A percentile compares a stretch with the other conserved stretches of the same genome.
These are phyloP conservation scores for Botrytis paeoniae DNA, from an alignment of 2,329 filamentous ascomycete species.

Conservation along the genomic window DNA sequence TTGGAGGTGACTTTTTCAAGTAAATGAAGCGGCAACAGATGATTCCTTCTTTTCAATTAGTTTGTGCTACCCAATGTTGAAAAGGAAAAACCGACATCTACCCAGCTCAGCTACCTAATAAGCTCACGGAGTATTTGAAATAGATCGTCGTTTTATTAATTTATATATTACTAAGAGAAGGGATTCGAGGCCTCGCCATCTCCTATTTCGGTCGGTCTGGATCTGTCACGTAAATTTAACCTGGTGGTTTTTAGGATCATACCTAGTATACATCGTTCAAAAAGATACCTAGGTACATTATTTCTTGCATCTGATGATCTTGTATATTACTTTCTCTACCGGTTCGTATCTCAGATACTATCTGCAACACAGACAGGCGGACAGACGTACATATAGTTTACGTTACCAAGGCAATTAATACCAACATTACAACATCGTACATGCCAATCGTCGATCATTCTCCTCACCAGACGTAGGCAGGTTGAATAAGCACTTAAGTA, in stretches of 20 bases:
- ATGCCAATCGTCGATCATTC: background rate
- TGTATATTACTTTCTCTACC: background rate
- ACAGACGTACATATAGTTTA: background rate
- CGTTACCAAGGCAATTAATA: background rate
- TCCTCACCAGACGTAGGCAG: background rate
- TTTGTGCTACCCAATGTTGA: background rate
- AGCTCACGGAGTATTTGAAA: background rate
- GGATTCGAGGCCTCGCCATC: slow-evolving; percentile 8
- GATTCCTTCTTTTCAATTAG: background rate
- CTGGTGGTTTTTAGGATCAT: background rate
- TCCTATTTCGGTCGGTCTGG: slow-evolving; percentile 1
- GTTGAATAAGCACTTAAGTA: background rate
- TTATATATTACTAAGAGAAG: background rate
- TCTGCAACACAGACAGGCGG: background rate
- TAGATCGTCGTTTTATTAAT: background rate
- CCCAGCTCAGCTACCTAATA: background rate
- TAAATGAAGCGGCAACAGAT: background rate
- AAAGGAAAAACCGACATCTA: background rate
- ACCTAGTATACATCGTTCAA: background rate
- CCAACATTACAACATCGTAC: background rate
- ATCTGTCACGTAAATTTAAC: background rate
- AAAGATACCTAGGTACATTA: background rate
- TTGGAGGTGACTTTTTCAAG: background rate
- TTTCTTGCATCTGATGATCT: background rate
- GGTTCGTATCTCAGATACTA: background rate